Evolutionary conservation across 2,329 filamentous ascomycete species (phyloP).

Genomic region (Cadophora luteo-olivacea): DNA sequence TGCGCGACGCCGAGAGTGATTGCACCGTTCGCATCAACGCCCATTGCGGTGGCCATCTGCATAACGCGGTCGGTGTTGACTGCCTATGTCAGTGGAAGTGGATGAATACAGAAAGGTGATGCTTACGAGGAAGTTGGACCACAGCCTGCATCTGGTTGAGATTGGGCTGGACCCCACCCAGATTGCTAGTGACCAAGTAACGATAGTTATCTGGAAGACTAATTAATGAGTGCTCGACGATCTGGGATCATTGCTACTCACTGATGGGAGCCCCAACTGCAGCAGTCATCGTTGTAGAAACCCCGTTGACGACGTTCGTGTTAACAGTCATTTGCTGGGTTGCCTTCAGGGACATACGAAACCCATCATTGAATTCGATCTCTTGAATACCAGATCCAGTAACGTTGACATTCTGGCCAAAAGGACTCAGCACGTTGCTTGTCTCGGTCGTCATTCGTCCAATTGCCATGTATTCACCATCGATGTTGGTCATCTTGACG

Average conservation of each 20-base stretch:
- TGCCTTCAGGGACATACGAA: slow-evolving; percentile 29
- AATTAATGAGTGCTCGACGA: not conserved
- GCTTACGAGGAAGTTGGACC: slow-evolving; percentile 30
- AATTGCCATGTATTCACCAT: slow-evolving; percentile 31
- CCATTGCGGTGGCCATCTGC: slow-evolving; percentile 26
- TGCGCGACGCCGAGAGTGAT: slow-evolving; percentile 27
- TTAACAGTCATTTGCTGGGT: slow-evolving; percentile 29
- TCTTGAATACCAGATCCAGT: slow-evolving; percentile 32
- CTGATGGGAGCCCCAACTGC: slow-evolving; percentile 24
- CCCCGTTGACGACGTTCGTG: slow-evolving; percentile 29
- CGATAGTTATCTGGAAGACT: slow-evolving; percentile 28
- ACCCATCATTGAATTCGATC: slow-evolving; percentile 31
- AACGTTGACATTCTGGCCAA: slow-evolving; percentile 28
- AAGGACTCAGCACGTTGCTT: slow-evolving; percentile 29
- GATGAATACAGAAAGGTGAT: not conserved
- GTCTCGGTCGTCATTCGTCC: slow-evolving; percentile 29
- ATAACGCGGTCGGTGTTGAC: slow-evolving; percentile 29
- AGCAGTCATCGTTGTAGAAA: slow-evolving; percentile 19
- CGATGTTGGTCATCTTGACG: slow-evolving; percentile 29
- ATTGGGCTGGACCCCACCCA: slow-evolving; percentile 27
- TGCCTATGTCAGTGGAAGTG: not conserved
- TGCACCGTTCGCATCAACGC: slow-evolving; percentile 24
- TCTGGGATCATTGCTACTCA: slow-evolving; percentile 16
- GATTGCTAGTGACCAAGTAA: slow-evolving; percentile 29
- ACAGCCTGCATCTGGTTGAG: slow-evolving; percentile 31